Conservation (phyloP, 129 eudicot species). For the Centella asiatica region DNA sequence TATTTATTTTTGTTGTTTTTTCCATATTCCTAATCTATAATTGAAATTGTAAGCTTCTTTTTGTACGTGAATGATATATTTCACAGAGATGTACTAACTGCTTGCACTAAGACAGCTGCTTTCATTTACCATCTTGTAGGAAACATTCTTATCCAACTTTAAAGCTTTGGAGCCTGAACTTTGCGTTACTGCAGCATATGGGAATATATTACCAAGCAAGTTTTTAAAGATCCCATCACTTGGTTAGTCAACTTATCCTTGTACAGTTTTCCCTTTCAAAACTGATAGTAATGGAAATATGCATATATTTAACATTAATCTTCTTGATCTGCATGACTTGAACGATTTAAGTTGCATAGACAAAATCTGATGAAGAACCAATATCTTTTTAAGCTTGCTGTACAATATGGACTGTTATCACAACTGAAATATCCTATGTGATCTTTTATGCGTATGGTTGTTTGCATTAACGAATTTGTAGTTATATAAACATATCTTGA, state of each 20-base stretch:
- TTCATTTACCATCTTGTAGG: slow-evolving; percentile 33
- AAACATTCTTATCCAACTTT: slow-evolving; percentile 55
- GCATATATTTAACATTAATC: too few species aligned
- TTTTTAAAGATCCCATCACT: slow-evolving; percentile 73
- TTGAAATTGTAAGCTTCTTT: not conserved
- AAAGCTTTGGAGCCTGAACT: slow-evolving; percentile 68
- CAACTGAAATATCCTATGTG: too few species aligned
- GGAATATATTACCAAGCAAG: slow-evolving; percentile 84
- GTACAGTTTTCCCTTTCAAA: too few species aligned
- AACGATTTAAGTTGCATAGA: too few species aligned
- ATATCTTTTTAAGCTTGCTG: too few species aligned
- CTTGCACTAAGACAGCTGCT: not conserved
- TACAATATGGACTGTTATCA: too few species aligned
- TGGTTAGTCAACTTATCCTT: slow-evolving; percentile 75
- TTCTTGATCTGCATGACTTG: too few species aligned
- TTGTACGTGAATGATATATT: not conserved
- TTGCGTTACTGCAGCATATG: slow-evolving; percentile 90
- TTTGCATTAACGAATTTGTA: too few species aligned
- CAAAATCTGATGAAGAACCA: not conserved
- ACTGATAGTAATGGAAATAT: too few species aligned
- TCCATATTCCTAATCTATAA: not conserved
- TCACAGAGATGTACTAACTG: not conserved
- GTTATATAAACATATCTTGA: too few species aligned
- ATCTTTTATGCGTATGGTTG: too few species aligned
- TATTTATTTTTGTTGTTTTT: too few species aligned